phyloP scores from a whole-genome alignment of 352 stramenopile species.

The Plasmopara halstedii region DNA sequence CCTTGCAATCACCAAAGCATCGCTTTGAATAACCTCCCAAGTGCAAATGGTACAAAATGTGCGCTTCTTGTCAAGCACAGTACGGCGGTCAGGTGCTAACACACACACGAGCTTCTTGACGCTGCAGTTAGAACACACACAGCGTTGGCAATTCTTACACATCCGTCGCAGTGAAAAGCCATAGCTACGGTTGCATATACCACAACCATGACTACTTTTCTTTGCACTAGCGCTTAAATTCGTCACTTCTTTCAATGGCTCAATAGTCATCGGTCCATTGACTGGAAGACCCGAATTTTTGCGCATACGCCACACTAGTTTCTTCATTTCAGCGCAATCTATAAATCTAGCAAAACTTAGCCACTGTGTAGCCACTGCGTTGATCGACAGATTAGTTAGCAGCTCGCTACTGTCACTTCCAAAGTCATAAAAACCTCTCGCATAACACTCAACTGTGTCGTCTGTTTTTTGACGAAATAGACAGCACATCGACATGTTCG shows the following conservation, averaged over 20 bases:
- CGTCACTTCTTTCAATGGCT: not conserved
- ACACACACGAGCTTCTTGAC: constrained; percentile 37
- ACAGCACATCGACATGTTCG: constrained; percentile 43
- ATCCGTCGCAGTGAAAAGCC: constrained; percentile 11
- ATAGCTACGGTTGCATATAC: constrained; percentile 10
- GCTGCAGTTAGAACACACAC: constrained; percentile 25
- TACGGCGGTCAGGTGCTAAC: constrained; percentile 25
- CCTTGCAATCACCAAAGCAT: constrained; percentile 18
- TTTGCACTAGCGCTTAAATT: not conserved
- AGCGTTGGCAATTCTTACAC: constrained; percentile 21
- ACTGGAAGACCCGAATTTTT: constrained; percentile 21
- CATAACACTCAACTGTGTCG: constrained; percentile 41
- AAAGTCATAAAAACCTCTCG: constrained; percentile 36
- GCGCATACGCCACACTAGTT: constrained; percentile 45
- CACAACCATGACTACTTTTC: constrained; percentile 3
- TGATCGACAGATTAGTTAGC: constrained; percentile 30
- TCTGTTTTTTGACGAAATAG: constrained; percentile 34
- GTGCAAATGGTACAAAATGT: constrained; percentile 31
- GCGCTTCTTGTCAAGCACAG: constrained; percentile 28
- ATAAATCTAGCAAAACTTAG: constrained; percentile 23
- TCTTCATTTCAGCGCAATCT: constrained; percentile 57
- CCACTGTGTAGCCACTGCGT: constrained; percentile 36
- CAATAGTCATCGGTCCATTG: constrained; percentile 14
- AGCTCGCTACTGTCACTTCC: constrained; percentile 31
- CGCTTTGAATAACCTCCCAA: constrained; percentile 18